Evolutionary conservation across 2,329 filamentous ascomycete genomes (phyloP).

Genomic region (Pseudogymnoascus verrucosus): DNA sequence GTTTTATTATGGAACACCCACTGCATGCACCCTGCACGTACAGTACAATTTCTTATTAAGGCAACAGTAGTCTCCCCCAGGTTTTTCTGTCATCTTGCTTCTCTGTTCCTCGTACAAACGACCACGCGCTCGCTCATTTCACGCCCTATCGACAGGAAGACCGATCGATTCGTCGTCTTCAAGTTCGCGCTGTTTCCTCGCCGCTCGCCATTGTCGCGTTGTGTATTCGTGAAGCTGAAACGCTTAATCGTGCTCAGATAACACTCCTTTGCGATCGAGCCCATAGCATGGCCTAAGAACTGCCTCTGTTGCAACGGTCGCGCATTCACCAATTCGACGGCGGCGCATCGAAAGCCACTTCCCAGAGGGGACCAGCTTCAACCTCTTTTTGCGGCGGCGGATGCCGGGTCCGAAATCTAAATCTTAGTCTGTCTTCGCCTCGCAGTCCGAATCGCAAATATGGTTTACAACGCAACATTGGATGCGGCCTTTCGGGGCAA

Average conservation of each 20-base stretch:
- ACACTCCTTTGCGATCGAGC: background rate
- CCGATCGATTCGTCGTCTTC: background rate
- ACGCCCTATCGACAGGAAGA: background rate
- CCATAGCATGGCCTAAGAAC: constrained; percentile 2
- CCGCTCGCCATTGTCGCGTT: constrained; percentile 1
- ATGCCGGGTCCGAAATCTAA: background rate
- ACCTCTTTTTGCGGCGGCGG: constrained; percentile 1
- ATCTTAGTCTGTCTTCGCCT: background rate
- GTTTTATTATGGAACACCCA: constrained; percentile 6
- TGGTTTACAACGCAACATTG: background rate
- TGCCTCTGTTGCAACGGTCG: constrained; percentile 4
- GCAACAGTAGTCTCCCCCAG: constrained; percentile 7
- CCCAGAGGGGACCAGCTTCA: background rate
- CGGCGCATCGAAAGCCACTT: background rate
- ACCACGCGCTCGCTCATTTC: background rate
- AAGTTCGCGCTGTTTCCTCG: background rate
- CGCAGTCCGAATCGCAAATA: background rate
- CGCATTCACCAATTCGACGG: constrained; percentile 3
- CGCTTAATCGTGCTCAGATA: background rate
- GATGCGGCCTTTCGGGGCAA: constrained; percentile 29
- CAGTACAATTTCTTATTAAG: constrained; percentile 6
- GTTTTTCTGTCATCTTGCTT: background rate
- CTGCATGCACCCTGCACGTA: background rate
- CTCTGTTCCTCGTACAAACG: background rate
- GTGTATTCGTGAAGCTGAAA: background rate